A percentile compares a stretch with the other conserved stretches of the same genome.
These are phyloP conservation scores for Komagataella populi DNA, from an alignment of 805 yeast species.

Conservation along the genomic window DNA sequence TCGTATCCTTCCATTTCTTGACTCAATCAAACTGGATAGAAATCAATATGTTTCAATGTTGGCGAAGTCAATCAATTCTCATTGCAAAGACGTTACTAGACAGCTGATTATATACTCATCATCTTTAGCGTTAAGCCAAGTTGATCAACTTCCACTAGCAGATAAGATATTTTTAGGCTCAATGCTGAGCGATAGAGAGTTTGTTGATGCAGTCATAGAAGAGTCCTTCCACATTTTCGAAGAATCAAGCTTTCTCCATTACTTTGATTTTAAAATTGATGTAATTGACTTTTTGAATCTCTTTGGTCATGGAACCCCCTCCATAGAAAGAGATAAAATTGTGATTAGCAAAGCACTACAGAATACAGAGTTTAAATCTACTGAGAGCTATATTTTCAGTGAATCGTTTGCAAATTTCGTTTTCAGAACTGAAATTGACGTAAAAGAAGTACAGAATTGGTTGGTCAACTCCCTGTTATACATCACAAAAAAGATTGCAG, in stretches of 20 bases:
- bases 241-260: background rate
- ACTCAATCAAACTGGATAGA: background rate
- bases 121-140: background rate
- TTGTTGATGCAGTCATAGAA: background rate
- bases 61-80: background rate
- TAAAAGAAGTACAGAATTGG: slow-evolving; percentile 26
- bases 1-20: background rate
- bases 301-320: background rate
- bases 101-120: background rate
- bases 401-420: slow-evolving; percentile 15
- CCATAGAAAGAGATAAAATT: background rate
- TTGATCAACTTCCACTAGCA: background rate
- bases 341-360: slow-evolving; percentile 3
- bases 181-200: background rate
- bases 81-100: background rate
- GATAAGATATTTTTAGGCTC: background rate
- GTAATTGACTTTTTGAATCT: background rate
- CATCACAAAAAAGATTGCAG: slow-evolving; percentile 53
- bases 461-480: slow-evolving; percentile 41
- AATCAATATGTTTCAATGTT: background rate
- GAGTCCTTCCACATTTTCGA: background rate
- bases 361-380: slow-evolving; percentile 14
- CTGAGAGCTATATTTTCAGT: slow-evolving; percentile 4
- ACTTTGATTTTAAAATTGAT: background rate
- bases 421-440: slow-evolving; percentile 1